Evolutionary conservation across 2,329 filamentous ascomycete species (phyloP), one percentile per base, ranked within the genome.

Genomic region (Botrytis medusae): DNA sequence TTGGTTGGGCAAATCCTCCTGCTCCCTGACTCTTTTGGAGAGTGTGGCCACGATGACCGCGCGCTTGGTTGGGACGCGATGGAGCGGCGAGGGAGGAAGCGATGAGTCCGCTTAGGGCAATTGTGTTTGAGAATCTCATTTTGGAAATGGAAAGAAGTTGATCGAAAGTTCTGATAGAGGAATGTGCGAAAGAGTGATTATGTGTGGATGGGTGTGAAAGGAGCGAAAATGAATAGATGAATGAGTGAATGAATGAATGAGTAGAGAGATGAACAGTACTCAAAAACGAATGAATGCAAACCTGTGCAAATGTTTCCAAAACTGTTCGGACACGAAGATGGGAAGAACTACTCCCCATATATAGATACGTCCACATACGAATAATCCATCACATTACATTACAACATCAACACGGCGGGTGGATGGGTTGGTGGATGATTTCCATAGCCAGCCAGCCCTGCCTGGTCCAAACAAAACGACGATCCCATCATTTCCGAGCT

Each of bases 11-110:
- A 57, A 57, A 57, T 29, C n/a, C 51, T 29, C 51, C n/a, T 57
- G 51, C 51, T 29, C 18, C n/a, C 29, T 57, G 51, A 29, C 51
- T 57, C 6, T 57, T 57, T 57, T 57, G n/a, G 51, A 29, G 51
- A 6, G n/a, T 29, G n/a, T 57, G n/a, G 7, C 51, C n/a, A 2
- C 65, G 34, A 34, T 54, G 48, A 25, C 32, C 16, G 16, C 32
- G 48, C 14, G 48, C 48, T 22, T 16, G 34, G 9, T 37, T 7
- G 9, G 34, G 32, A 12, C 46, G 34, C 9, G 65, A 57, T 25
- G 65, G 65, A 18, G 48, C 65, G 20, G 65, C 65, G 32, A 69
- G 46, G 37, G 65, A 37, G 8, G 32, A n/a, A n/a, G 65, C 65
- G n/a, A 57, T 40, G 48, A 69, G 65, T 4, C 25, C 32, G 46